phyloP scores from a whole-genome alignment of 345 rosid species.

The Linum trigynum region DNA sequence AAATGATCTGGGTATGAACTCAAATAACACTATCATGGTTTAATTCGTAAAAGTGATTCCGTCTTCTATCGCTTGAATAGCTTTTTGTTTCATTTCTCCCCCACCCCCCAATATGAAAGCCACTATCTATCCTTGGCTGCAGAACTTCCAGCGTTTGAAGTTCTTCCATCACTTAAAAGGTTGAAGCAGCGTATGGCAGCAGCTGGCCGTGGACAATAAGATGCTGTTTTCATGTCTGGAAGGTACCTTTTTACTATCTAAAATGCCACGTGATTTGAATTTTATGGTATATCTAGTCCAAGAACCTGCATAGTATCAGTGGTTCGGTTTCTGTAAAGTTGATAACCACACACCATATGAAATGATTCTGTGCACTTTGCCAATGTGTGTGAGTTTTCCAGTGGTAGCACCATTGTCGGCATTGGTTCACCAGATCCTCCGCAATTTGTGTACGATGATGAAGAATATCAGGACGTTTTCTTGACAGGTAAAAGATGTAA shows the following conservation, averaged over 20 bases:
- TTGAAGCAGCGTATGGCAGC: constrained; percentile 68
- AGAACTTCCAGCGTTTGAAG: constrained; percentile 90
- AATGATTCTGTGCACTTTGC: background rate
- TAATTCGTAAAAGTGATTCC: too few species aligned
- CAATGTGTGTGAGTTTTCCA: constrained; percentile 10
- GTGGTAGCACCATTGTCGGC: constrained; percentile 94
- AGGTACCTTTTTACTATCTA: constrained; percentile 36
- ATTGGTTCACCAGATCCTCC: constrained; percentile 96
- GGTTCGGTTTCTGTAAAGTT: background rate
- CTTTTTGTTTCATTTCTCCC: too few species aligned
- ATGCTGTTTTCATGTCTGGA: constrained; percentile 94
- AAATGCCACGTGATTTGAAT: constrained; percentile 3
- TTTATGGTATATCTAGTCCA: background rate
- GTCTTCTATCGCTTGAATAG: too few species aligned
- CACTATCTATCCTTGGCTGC: constrained; percentile 17
- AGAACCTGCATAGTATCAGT: background rate
- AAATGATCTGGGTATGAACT: constrained; percentile 73
- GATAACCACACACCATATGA: too few species aligned
- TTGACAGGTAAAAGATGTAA: constrained; percentile 47
- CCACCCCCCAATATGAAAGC: too few species aligned
- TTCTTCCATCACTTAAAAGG: constrained; percentile 80
- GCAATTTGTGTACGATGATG: constrained; percentile 67
- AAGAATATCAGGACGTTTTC: constrained; percentile 69
- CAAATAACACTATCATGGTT: too few species aligned
- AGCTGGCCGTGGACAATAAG: constrained; percentile 76